phyloP scores from a whole-genome alignment of 2,329 filamentous ascomycete species.

The Rutstroemia sydowiana region DNA sequence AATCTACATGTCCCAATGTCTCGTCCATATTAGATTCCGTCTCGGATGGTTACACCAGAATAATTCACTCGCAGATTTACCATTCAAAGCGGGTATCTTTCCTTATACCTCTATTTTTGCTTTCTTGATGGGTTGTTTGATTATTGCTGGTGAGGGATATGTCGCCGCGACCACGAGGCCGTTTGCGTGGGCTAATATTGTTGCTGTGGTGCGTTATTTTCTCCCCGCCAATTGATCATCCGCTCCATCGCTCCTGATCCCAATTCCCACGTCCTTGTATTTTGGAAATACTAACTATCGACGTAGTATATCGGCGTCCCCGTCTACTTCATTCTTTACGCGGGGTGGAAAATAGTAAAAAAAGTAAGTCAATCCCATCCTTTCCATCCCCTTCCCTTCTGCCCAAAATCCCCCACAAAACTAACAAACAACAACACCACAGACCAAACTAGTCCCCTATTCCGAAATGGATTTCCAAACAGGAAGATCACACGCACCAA shows the following conservation, averaged over 20 bases:
- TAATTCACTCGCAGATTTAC: slow-evolving; percentile 44
- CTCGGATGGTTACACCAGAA: slow-evolving; percentile 53
- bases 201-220: neutral
- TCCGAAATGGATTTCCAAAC: too few species aligned
- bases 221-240: neutral
- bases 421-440: too few species aligned
- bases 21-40: slow-evolving; percentile 67
- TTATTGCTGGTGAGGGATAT: neutral
- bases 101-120: slow-evolving; percentile 53
- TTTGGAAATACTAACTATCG: neutral
- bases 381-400: neutral
- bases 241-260: too few species aligned
- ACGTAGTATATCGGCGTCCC: slow-evolving; percentile 35
- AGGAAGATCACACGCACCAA: too few species aligned
- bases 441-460: too few species aligned
- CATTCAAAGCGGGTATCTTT: slow-evolving; percentile 47
- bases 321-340: slow-evolving; percentile 50
- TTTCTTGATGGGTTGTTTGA: slow-evolving; percentile 26
- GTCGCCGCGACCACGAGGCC: slow-evolving; percentile 1
- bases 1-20: slow-evolving; percentile 45
- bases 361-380: neutral
- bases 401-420: too few species aligned
- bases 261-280: too few species aligned
- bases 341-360: slow-evolving; percentile 42
- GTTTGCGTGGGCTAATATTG: slow-evolving; percentile 4